Conservation (phyloP, 495 filamentous ascomycete genomes). For the Lichenothelia convexa region DNA sequence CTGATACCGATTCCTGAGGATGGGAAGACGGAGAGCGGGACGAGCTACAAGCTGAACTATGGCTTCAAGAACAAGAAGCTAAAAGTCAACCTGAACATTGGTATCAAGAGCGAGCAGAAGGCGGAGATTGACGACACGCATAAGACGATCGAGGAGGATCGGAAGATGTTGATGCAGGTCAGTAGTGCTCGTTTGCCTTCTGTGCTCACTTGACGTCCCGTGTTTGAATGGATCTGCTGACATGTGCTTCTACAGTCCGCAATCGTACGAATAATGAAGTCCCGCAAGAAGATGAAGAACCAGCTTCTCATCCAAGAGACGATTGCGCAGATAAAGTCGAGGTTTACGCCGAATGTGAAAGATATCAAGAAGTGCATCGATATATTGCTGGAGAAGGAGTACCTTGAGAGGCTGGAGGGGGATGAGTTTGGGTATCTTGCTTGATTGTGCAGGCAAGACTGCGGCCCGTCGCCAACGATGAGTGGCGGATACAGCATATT, state of each 20-base stretch:
- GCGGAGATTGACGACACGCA: slow-evolving; percentile 92
- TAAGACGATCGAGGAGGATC: slow-evolving; percentile 97
- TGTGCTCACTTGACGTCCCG: neutral
- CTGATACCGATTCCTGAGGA: slow-evolving; percentile 49
- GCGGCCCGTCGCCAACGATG: too few species aligned
- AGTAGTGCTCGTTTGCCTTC: too few species aligned
- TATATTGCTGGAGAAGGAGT: slow-evolving; percentile 97
- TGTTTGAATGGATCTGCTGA: neutral
- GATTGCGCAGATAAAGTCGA: slow-evolving; percentile 82
- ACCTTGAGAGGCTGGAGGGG: slow-evolving; percentile 83
- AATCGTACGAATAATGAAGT: slow-evolving; percentile 99
- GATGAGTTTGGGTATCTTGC: slow-evolving; percentile 89
- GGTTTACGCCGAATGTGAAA: slow-evolving; percentile 77
- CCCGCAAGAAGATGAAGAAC: slow-evolving; percentile 96
- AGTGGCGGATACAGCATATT: too few species aligned
- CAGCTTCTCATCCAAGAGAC: slow-evolving; percentile 80
- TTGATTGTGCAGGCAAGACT: slow-evolving; percentile 27
- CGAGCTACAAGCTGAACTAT: slow-evolving; percentile 64
- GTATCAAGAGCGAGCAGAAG: slow-evolving; percentile 86
- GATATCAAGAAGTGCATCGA: slow-evolving; percentile 99
- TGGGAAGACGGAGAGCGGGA: slow-evolving; percentile 56
- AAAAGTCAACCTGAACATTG: slow-evolving; percentile 87
- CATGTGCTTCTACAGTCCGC: slow-evolving; percentile 45
- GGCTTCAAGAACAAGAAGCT: slow-evolving; percentile 97
- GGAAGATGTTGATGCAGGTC: slow-evolving; percentile 92